Evolutionary conservation across 75 land plant species (phyloP), one percentile per base, ranked within the genome.

Genomic region (Selaginella moellendorffii): DNA sequence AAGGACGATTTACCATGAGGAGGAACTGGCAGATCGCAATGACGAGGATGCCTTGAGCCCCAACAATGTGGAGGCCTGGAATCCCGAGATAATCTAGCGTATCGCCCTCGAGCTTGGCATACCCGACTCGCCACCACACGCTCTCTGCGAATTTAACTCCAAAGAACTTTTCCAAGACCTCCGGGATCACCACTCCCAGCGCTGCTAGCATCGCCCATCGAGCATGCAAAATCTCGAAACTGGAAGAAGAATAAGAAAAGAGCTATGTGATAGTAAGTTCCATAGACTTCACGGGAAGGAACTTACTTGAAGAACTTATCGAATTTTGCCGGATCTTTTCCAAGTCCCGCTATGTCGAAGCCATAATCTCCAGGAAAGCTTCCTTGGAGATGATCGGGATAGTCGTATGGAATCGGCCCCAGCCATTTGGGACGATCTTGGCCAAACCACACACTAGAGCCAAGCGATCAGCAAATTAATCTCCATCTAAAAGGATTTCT

Each of bases 151-250:
- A 92, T 36, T 85, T 71, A 54, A 85, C 79, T 29, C 77, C 71
- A 53, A 80, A 79, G 30, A 72, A 64, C 24, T 66, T 52, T 63
- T 85, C 84, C 31, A 92, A 67, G 22, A 92, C n/a, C 65, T 92
- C 89, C 56, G 97, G 97, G 62, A 92, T 69, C 5, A 92, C 69
- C 59, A 78, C 96, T 65, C 97, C 97, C 26, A 92, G 81, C 18
- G 97, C 78, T 63, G 83, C 96, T 61, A 92, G 80, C 97, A 92
- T 92, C 20, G 97, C 97, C 97, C 96, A 92, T 27, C 97, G 81
- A 31, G 97, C 97, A 88, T 92, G 97, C 27, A 92, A 71, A 36
- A 92, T 78, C 64, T 92, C 97, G 67, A 81, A 92, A 71, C 97
- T 90, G 83, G 69, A 82, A 64, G 23, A 26, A 68, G 24, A 30